Percentiles rank a stretch among this genome's conserved stretches.
These are phyloP conservation scores for Auriscalpium microsporum DNA, from an alignment of 768 basidiomycete species.

Conservation along the genomic window DNA sequence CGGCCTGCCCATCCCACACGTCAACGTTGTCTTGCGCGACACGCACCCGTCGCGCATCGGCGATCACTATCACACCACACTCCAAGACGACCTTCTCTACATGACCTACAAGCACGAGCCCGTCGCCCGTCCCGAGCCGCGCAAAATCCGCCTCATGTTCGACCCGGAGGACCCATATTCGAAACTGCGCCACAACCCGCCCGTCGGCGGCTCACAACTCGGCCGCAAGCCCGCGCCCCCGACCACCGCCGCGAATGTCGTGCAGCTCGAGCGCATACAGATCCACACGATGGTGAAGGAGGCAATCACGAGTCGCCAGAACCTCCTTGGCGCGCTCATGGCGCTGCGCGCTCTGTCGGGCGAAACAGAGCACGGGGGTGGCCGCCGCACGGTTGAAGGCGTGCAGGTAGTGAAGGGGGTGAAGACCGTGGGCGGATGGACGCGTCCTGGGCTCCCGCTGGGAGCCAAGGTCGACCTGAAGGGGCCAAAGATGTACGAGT, in stretches of 20 bases:
- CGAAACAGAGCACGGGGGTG: conserved; percentile 67
- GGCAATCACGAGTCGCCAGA: conserved; percentile 57
- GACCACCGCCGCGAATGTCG: conserved; percentile 58
- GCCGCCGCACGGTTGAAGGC: conserved; percentile 59
- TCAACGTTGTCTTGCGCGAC: conserved; percentile 57
- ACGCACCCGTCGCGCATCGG: conserved; percentile 64
- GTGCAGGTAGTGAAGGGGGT: conserved; percentile 68
- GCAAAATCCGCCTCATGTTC: conserved; percentile 56
- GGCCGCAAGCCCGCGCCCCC: conserved; percentile 62
- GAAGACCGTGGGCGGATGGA: conserved; percentile 73
- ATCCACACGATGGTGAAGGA: conserved; percentile 85
- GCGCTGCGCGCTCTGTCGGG: conserved; percentile 83
- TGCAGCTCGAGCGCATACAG: conserved; percentile 74
- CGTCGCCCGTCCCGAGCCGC: conserved; percentile 41
- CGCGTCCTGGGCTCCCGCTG: conserved; percentile 71
- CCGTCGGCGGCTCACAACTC: conserved; percentile 59
- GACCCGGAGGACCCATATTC: conserved; percentile 79
- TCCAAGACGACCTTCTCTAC: conserved; percentile 89
- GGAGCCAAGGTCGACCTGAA: conserved; percentile 87
- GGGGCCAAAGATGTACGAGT: conserved; percentile 92
- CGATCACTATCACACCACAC: conserved; percentile 77
- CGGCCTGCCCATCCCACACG: conserved; percentile 68
- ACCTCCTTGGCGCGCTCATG: conserved; percentile 79
- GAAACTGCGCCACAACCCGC: conserved; percentile 66
- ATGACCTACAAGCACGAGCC: conserved; percentile 81